Base-by-base conservation (phyloP, 495 filamentous ascomycete species). In the Letharia lupina region DNA sequence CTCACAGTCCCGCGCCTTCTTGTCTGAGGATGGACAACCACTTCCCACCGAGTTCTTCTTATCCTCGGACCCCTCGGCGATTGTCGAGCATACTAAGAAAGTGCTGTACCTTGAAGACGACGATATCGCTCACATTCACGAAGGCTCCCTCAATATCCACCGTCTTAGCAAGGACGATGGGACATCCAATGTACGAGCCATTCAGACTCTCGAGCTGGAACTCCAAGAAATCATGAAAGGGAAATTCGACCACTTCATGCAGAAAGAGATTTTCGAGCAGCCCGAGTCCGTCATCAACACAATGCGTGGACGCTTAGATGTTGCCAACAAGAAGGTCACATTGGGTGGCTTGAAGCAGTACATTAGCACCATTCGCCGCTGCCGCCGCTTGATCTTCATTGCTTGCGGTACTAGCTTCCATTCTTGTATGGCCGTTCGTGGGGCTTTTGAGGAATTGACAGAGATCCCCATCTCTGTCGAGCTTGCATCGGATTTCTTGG, bases 191-290 rank as follows among this genome's bases (percentile, higher is more conserved):
- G 92, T 98, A 63, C 91, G 94, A 73, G 89, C 89, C 62, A 98
- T 98, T 77, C 94, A 98, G 82, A 98, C 94, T 54, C 84, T 98
- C 63, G 94, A 98, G 80, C 87, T 98, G 50, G 91, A 98, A 84
- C 87, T 98, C 63, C 94, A 98, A 81, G 94, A 98, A 80, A 98
- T 98, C 77, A 98, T 98, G 94, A 98, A 98, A 86, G 94, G 94
- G 74, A 95, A 93, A 73, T 98, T 98, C 78, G 94, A 98, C 75
- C 94, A 98, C 78, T 98, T 97, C 83, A 98, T 98, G 94, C 95
- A 98, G 76, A 98, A 98, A 83, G 94, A 98, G 76, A 98, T 98
- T 73, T 98, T 98, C 77, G 94, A 98, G 81, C 94, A 98, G 80
- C 94, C 94, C 65, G 94, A 98, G 79, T 98, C 94, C 8, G 91